Conservation (phyloP, 345 rosid genomes). For the Punica granatum region DNA sequence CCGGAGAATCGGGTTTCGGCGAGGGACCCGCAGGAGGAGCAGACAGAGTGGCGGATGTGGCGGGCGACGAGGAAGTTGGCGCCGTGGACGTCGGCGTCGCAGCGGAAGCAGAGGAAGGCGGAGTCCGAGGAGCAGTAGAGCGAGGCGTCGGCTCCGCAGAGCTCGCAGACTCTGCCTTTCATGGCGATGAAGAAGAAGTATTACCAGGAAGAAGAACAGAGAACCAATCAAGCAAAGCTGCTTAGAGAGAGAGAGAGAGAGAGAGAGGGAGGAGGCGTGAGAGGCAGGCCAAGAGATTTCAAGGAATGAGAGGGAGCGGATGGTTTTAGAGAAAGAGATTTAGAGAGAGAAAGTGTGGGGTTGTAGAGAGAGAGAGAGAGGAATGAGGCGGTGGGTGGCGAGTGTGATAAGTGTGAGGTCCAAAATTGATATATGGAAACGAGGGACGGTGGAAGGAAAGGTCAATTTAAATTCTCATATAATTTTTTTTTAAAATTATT, state of each 20-base stretch:
- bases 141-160: slow-evolving; percentile 25
- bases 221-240: neutral
- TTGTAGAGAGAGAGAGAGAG: neutral
- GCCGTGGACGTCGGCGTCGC: slow-evolving; percentile 35
- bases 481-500: neutral
- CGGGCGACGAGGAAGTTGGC: slow-evolving; percentile 55
- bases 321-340: slow-evolving; percentile 19
- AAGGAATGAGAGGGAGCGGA: neutral
- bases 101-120: slow-evolving; percentile 34
- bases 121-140: slow-evolving; percentile 37
- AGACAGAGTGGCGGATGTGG: slow-evolving; percentile 28
- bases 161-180: slow-evolving; percentile 24
- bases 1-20: slow-evolving; percentile 15
- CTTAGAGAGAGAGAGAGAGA: neutral
- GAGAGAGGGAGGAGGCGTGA: neutral
- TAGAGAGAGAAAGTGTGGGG: slow-evolving; percentile 12
- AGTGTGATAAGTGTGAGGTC: slow-evolving; percentile 1
- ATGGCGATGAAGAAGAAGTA: neutral
- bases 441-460: neutral
- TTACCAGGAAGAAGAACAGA: neutral
- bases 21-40: slow-evolving; percentile 14
- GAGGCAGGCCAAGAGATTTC: slow-evolving; percentile 8
- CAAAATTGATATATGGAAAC: neutral
- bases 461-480: too few species aligned
- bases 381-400: neutral